Evolutionary conservation across 495 filamentous ascomycete species (phyloP).

Genomic region (Lophiotrema nucula): DNA sequence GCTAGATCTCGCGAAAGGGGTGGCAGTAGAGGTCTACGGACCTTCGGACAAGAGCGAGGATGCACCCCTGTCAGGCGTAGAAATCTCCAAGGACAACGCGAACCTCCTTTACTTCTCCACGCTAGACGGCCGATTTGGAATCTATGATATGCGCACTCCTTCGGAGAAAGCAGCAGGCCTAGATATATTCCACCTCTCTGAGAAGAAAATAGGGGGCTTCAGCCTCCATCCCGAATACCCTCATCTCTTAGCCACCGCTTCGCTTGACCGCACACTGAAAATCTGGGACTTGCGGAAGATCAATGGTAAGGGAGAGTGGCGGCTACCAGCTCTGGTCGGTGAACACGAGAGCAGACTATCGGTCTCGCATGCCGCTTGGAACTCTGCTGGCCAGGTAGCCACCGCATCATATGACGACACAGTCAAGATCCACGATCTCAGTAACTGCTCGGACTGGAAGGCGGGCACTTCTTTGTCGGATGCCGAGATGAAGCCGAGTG

Average conservation of each 20-base stretch:
- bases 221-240: constrained; percentile 72
- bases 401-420: constrained; percentile 94
- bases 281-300: constrained; percentile 93
- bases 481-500: constrained; percentile 64
- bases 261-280: constrained; percentile 82
- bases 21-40: constrained; percentile 75
- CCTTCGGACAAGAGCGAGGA: constrained; percentile 67
- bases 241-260: constrained; percentile 86
- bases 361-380: constrained; percentile 89
- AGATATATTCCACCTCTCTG: constrained; percentile 72
- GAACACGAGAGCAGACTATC: constrained; percentile 80
- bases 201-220: constrained; percentile 97
- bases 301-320: constrained; percentile 47
- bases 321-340: constrained; percentile 66
- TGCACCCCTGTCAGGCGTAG: constrained; percentile 75
- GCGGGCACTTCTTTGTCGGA: constrained; percentile 58
- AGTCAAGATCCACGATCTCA: constrained; percentile 84
- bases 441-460: constrained; percentile 62
- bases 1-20: constrained; percentile 75
- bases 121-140: constrained; percentile 73
- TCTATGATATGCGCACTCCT: constrained; percentile 69
- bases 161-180: constrained; percentile 45
- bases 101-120: constrained; percentile 85
- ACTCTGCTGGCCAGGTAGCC: constrained; percentile 74
- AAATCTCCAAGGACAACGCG: constrained; percentile 67